A percentile compares a stretch with the other conserved stretches of the same genome.
phyloP scores from a whole-genome alignment of 2,329 filamentous ascomycete species.

The Laburnicola sp. region DNA sequence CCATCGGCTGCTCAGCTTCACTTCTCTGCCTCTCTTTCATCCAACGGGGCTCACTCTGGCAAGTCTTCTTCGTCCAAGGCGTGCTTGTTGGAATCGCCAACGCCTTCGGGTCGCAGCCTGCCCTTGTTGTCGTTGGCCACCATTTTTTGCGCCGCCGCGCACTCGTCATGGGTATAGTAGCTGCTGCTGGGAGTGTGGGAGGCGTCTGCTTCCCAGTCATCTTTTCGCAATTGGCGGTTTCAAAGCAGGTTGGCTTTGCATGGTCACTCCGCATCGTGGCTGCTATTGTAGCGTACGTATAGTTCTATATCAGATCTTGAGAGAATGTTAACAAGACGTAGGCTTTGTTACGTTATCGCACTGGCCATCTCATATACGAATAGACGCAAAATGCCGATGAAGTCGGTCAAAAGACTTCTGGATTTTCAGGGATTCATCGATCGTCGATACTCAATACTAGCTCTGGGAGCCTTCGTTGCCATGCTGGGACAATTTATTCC shows the following conservation, averaged over 20 bases:
- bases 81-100: slow-evolving; percentile 50
- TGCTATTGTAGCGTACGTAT: slow-evolving; percentile 49
- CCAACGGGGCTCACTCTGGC: slow-evolving; percentile 39
- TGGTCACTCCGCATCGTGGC: slow-evolving; percentile 66
- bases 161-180: slow-evolving; percentile 49
- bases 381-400: slow-evolving; percentile 9
- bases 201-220: slow-evolving; percentile 61
- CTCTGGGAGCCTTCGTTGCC: slow-evolving; percentile 30
- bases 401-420: slow-evolving; percentile 29
- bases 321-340: slow-evolving; percentile 49
- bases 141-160: slow-evolving; percentile 51
- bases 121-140: slow-evolving; percentile 46
- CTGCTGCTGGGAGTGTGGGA: slow-evolving; percentile 46
- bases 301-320: slow-evolving; percentile 33
- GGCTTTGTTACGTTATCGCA: slow-evolving; percentile 50
- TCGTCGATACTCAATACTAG: slow-evolving; percentile 36
- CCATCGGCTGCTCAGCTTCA: slow-evolving; percentile 19
- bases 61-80: slow-evolving; percentile 52
- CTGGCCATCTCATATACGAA: slow-evolving; percentile 36
- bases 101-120: slow-evolving; percentile 48
- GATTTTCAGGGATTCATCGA: slow-evolving; percentile 43
- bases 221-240: slow-evolving; percentile 54
- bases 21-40: slow-evolving; percentile 33
- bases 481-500: slow-evolving; percentile 39
- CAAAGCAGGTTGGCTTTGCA: slow-evolving; percentile 60